Evolutionary conservation across 2,329 filamentous ascomycete species (phyloP), one percentile per base, ranked within the genome.

Genomic region (Aspergillus ustus): DNA sequence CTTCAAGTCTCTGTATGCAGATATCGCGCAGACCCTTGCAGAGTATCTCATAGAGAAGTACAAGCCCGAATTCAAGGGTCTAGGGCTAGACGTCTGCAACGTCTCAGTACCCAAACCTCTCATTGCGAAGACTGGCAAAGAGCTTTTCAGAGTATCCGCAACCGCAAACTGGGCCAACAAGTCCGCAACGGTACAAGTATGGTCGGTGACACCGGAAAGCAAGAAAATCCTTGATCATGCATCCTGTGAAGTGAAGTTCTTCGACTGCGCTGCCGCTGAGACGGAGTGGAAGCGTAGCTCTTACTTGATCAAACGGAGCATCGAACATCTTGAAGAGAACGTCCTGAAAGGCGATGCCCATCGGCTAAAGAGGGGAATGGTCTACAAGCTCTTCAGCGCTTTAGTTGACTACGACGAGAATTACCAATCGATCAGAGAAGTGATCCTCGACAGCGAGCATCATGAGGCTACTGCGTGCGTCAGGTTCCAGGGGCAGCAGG

Each of bases 361-460:
- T 73, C 90, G 91, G 77, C 85, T 93, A 64, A 85, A 89, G 53
- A 87, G 89, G 28, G 89, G 89, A 37, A 86, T 93, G 79, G 89
- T 89, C 15, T 95, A 95, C 83, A 93, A 93, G 78, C 83, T 89
- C 55, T 87, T 87, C 78, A 83, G 83, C 70, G 80, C 83, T 57
- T 77, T 87, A 34, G 85, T 87, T 43, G 82, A 82, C 53, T 87
- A 87, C 67, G 81, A 83, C 60, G 78, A 81, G 60, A 84, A 82
- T 68, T 87, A 84, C 73, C 81, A 83, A 57, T 84, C 83, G 53
- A 87, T 87, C 77, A 79, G 84, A 50, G 84, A 86, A 67, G 84
- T 87, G 52, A 84, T 86, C 53, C 77, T 87, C 11, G 83, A 86
- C 69, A 83, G 83, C 61, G 81, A 83, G 62, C 75, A 82, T 57